phyloP scores from a whole-genome alignment of 495 filamentous ascomycete genomes.

The Neurospora terricola region DNA sequence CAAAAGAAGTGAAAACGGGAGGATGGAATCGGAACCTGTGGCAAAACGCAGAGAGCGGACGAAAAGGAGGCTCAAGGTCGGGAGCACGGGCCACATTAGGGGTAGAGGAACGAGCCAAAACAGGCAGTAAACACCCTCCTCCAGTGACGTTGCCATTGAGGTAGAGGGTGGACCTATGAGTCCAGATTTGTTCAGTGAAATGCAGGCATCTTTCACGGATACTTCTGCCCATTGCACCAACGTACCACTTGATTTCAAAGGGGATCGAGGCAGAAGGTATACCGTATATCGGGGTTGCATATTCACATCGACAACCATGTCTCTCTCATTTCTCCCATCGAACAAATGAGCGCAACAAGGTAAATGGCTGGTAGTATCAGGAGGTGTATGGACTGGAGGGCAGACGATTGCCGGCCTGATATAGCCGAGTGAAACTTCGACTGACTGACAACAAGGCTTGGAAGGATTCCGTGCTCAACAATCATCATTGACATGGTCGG shows the following conservation, averaged over 20 bases:
- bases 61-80: background rate
- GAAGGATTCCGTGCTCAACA: background rate
- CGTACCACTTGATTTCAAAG: background rate
- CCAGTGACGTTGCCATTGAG: background rate
- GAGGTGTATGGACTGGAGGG: background rate
- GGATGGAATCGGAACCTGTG: background rate
- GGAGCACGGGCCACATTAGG: background rate
- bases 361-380: background rate
- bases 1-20: background rate
- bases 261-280: background rate
- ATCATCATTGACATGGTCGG: background rate
- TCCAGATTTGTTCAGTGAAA: too few relatives aligned
- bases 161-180: too few relatives aligned
- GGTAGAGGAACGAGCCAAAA: accelerated
- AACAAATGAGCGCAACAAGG: background rate
- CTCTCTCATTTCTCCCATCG: too few relatives aligned
- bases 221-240: too few relatives aligned
- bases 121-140: background rate
- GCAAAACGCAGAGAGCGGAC: background rate
- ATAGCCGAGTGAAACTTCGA: background rate
- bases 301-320: too few relatives aligned
- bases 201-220: too few relatives aligned
- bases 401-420: background rate
- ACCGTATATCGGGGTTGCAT: background rate
- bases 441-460: background rate